Conservation (phyloP, 345 rosid species). For the Brassica rapa region DNA sequence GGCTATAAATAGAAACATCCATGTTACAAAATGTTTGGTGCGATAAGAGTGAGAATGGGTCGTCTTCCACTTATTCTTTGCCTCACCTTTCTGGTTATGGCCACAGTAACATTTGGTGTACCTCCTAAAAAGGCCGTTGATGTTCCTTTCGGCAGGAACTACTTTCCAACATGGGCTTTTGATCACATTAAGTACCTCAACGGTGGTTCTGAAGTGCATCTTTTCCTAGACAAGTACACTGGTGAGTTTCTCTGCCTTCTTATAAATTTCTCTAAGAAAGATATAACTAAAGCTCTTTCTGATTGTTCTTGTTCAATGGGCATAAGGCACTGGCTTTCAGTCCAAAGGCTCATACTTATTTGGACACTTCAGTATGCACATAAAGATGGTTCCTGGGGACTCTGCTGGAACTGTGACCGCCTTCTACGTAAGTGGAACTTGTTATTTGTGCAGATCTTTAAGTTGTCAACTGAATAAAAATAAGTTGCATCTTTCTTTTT, state of each 20-base stretch:
- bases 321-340: conserved; percentile 80
- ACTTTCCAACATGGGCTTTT: conserved; percentile 83
- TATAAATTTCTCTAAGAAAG: neutral
- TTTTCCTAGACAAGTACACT: conserved; percentile 73
- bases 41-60: conserved; percentile 40
- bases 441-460: neutral
- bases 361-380: conserved; percentile 85
- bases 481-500: neutral
- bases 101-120: conserved; percentile 52
- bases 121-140: conserved; percentile 58
- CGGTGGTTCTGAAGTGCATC: conserved; percentile 74
- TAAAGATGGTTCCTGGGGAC: conserved; percentile 76
- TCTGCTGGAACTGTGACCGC: conserved; percentile 91
- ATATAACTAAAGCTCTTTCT: neutral
- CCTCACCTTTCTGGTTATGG: conserved; percentile 48
- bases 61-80: conserved; percentile 29
- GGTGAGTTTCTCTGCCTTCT: conserved; percentile 41
- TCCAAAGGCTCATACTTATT: conserved; percentile 81
- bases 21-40: neutral
- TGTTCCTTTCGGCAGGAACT: conserved; percentile 79
- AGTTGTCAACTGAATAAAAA: neutral
- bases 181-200: conserved; percentile 86
- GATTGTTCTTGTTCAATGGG: conserved; percentile 10
- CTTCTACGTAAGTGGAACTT: conserved; percentile 57
- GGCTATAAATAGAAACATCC: conserved; percentile 26